Conservation (phyloP, 225 moss, liverwort and hornwort genomes). For the Anthoceros angustus region DNA sequence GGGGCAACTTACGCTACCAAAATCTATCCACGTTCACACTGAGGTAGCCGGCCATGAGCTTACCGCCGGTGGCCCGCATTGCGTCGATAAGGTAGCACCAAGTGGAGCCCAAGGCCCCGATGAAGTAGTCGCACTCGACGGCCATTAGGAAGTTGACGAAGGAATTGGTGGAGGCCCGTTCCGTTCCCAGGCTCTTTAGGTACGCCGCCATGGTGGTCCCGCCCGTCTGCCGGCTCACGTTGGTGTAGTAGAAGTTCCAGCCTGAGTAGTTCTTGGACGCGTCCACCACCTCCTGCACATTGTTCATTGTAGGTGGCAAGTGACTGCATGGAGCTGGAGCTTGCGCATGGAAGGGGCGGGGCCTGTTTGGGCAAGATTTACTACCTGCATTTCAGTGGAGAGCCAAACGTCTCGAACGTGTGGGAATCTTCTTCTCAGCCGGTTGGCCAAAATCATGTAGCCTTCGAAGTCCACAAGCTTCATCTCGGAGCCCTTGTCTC, state of each 20-base stretch:
- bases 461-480: slow-evolving; percentile 19
- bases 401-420: slow-evolving; percentile 16
- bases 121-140: slow-evolving; percentile 13
- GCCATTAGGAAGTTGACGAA: slow-evolving; percentile 29
- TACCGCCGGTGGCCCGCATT: slow-evolving; percentile 16
- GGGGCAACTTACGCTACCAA: slow-evolving; percentile 10
- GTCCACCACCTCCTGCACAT: slow-evolving; percentile 16
- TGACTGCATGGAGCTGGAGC: background rate
- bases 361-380: background rate
- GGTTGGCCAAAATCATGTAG: slow-evolving; percentile 18
- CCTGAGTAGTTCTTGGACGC: slow-evolving; percentile 9
- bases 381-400: slow-evolving; percentile 7
- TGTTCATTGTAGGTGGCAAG: background rate
- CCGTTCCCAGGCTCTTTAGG: slow-evolving; percentile 13
- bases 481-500: slow-evolving; percentile 28
- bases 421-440: slow-evolving; percentile 14
- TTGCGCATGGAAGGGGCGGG: background rate
- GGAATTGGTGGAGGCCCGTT: slow-evolving; percentile 19
- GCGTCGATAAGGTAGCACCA: slow-evolving; percentile 29
- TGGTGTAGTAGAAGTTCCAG: slow-evolving; percentile 25
- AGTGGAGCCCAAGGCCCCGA: slow-evolving; percentile 24
- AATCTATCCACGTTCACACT: slow-evolving; percentile 25
- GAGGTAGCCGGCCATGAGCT: slow-evolving; percentile 17
- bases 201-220: slow-evolving; percentile 15
- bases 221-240: slow-evolving; percentile 14